Evolutionary conservation across 805 yeast genomes (phyloP), one percentile per base, ranked within the genome.

Genomic region (Starmerella stellata): DNA sequence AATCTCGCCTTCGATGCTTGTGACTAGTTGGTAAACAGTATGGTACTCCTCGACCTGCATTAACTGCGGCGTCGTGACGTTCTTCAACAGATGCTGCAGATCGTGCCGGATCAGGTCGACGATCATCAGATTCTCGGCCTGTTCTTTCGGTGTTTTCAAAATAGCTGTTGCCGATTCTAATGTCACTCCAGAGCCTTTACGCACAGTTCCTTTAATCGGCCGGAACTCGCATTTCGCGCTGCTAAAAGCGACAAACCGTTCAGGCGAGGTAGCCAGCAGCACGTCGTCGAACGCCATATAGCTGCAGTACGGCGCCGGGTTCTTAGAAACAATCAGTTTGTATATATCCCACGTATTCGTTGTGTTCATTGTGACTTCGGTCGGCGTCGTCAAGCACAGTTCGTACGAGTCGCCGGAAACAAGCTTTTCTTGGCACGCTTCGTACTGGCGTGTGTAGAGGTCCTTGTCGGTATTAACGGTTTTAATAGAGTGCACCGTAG

Each of bases 151-250:
- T 1, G 92, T 75, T 38, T 75, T 69, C 34, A 87, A 59, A 17
- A 82, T 68, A 29, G 57, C 55, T 3, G 72, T 62, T 0, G 95
- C 96, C 25, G 60, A 60, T 25, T 64, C 75, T 8, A 63, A 49
- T 5, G 70, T 64, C 61, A 78, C 65, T 0, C 59, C 68, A 0
- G 65, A 60, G 0, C 70, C 59, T 48, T 81, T 82, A 48, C 66
- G 72, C 2, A 90, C 94, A 0, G 99, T 90, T 4, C 99, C 99
- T 55, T 90, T 90, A 40, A 90, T 90, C 1, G 99, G 99, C 39
- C 96, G 65, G 52, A 90, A 65, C 57, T 90, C 93, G 41, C 90
- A 78, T 18, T 45, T 47, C 1, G 43, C 41, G 18, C 64, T 55
- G 39, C 66, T 66, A 95, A 96, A 92, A 2, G 75, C 68, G 37